Evolutionary conservation across 257 asterid genomes (phyloP), one percentile per base, ranked within the genome.

Genomic region (Rubia yunnanensis): DNA sequence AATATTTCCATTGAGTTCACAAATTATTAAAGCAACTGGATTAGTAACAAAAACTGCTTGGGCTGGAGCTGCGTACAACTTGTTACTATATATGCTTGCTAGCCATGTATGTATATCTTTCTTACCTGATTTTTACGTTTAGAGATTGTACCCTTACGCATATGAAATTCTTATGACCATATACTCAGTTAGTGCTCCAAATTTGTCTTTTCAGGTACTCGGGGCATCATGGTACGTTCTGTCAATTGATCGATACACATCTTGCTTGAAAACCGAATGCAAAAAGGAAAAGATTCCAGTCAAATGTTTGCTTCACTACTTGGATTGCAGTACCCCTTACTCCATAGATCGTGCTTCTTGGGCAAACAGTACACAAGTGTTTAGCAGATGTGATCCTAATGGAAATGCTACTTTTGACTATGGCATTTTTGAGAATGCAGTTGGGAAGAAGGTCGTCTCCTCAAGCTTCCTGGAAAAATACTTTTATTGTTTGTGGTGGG

Each of bases 41-140:
- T 82, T 92, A 60, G 98, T 92, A 80, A 89, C 98, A 70, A 89
- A 92, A 85, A 89, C 98, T 68, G 96, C 95, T 78, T 92, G 98
- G 98, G 98, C 98, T 18, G 98, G 98, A 72, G 98, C 98, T 36
- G 98, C 95, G 49, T 92, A 92, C 83, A 92, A 92, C 83, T 80
- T 92, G 77, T 72, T 92, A 26, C 89, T 87, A 77, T 92, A 89
- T 85, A 87, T 92, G 95, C 73, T 92, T 69, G 98, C 98, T 68
- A 92, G 98, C 80, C 98, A 89, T 80, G 98, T 92, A 84, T 66
- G 96, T 81, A 65, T 61, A 60, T 76, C 74, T 67, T 56, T 39
- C 77, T 32, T 38, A 32, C 65, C 64, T 64, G 18, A 26, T 68
- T 63, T 35, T 10, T 39, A 15, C n/a, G 35, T 17, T 60, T 31